Base-by-base conservation (phyloP, 805 yeast species). In the Candida peoriensis region DNA sequence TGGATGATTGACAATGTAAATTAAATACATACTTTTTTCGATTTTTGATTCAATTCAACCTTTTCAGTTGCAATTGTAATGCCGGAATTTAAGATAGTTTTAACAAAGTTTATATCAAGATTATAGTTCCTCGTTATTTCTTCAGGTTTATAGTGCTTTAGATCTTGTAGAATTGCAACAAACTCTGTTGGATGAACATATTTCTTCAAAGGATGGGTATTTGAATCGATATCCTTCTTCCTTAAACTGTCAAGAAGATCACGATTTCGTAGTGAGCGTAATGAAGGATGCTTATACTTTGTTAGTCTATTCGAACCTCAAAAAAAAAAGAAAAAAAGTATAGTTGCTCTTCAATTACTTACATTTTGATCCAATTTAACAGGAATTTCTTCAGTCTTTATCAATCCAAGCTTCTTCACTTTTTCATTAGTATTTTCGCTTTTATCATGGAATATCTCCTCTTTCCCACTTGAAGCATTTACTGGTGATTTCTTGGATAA, bases 131-230 rank as follows among this genome's bases (percentile, higher is more conserved):
- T 36, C 4, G 28, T 21, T 3, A 49, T 37, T 15, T 43, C 41
- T 6, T 40, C 44, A 4, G 36, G 25, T 5, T 46, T 13, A 25
- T 37, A 38, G 13, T 39, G 42, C 7, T 42, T 33, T 23, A 47
- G 25, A 29, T 46, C 49, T 15, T 44, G 47, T 6, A 49, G 41
- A 7, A 49, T 47, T 10, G 48, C 38, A 8, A 37, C 38, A 18
- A 49, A 42, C 17, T 42, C 41, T 11, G 33, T 27, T 3, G 54
- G 54, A 17, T 34, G 41, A 4, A 47, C 46, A 19, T 29, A 32
- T 9, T 22, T 22, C 14, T 32, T 32, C 6, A 6, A 15, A 1
- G 24, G 13, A 4, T 15, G 6, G 2, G 20, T 10, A 3, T 19
- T 20, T 24, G 17, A 8, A 28, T 33, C 42, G 4, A 23, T 32